Base-by-base conservation (phyloP, 2,329 filamentous ascomycete species). In the Macrophomina tecta region DNA sequence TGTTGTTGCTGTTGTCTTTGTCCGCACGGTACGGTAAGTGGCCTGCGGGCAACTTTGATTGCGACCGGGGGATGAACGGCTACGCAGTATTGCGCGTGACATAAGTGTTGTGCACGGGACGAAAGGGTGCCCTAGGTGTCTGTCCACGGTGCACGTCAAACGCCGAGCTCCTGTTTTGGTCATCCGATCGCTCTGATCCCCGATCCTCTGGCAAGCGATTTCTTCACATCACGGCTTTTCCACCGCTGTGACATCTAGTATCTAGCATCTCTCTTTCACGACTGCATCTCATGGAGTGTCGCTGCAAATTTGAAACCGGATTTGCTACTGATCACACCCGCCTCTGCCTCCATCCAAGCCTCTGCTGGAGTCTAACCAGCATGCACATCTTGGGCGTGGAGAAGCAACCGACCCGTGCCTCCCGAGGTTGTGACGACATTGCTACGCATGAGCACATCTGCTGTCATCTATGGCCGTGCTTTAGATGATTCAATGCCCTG, bases 391-490 rank as follows among this genome's bases (percentile, higher is more conserved):
- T 53, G 23, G 6, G 16, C 55, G 38, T 14, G 23, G 18, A 38
- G 28, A 18, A n/a, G 56, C 11, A 18, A 8, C 16, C 56, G 40
- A 61, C 14, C 36, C 56, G 40, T 46, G 40, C 30, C 16, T 46
- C 42, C 56, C 56, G 56, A 61, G 56, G 56, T 32, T 46, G 56
- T 61, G 56, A 61, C 56, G 56, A 46, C 40, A 61, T 48, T n/a
- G 56, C 23, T 11, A 46, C 28, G 56, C 40, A 34, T 23, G 32
- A 45, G 40, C 40, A 61, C 40, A 8, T 58, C 53, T 23, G 36
- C 12, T 30, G 53, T 23, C 36, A 60, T 32, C 56, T 40, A 60
- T 48, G 11, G 42, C 46, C 28, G 40, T 36, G 23, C 23, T 23
- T 23, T 23, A 23, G 6, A 18, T 23, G 42, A 12, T 30, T 28